Evolutionary conservation across 2,329 filamentous ascomycete species (phyloP), one percentile per base, ranked within the genome.

Genomic region (Apiospora kogelbergensis): DNA sequence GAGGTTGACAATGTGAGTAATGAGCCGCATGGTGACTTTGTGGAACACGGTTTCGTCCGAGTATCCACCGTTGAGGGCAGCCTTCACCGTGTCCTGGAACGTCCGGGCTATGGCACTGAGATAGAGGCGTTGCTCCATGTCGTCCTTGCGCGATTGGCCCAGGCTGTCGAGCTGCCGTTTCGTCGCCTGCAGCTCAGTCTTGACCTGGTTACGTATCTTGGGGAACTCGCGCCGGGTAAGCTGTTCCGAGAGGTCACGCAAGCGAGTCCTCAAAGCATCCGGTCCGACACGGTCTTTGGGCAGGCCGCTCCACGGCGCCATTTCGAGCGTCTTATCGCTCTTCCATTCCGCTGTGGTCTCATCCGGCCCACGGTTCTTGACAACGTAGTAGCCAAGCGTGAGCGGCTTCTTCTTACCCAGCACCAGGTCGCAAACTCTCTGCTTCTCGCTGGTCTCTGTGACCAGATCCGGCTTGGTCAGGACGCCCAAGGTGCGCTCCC

Each of bases 381-480:
- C 80, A 0, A 84, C 72, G 13, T 75, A 84, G 67, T 84, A 86
- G 0, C 84, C 84, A 0, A 86, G 80, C 3, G 78, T 78, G 0
- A 85, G 74, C 0, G 78, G 72, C 0, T 78, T 76, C 0, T 77
- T 76, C 11, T 80, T 81, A 0, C 82, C 81, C 0, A 65, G 68
- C 0, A 85, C 75, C 0, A 85, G 77, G 3, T 84, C 77, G 1
- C 81, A 70, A 0, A 84, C 73, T 0, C 74, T 75, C 0, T 76
- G 71, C 30, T 81, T 76, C 0, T 77, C 80, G 0, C 78, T 78
- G 0, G 74, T 65, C 57, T 86, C 84, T 0, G 67, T 71, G 0
- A 84, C 82, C 0, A 89, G 77, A 68, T 91, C 88, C 0, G 88
- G 85, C 72, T 91, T 91, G 0, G 89, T 91, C 0, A 91, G 78